Evolutionary conservation across 305 asterid genomes (phyloP).

Genomic region (Fraxinus floribunda): DNA sequence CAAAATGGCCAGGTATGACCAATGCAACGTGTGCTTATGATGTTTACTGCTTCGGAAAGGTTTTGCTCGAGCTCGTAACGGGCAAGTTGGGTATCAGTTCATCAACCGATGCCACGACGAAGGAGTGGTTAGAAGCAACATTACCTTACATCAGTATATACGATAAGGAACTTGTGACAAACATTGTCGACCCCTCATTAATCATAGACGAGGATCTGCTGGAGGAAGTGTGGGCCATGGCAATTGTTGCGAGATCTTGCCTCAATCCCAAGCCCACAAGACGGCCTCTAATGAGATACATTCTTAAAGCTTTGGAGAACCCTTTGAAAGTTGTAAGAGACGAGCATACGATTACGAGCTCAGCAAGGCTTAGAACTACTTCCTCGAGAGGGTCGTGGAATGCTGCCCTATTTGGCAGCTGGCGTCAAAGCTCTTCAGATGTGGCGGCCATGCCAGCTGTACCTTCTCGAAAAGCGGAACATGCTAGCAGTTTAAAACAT

Average conservation of each 20-base stretch:
- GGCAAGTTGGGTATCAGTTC: slow-evolving; percentile 12
- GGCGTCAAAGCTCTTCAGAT: slow-evolving; percentile 13
- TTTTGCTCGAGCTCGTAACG: slow-evolving; percentile 22
- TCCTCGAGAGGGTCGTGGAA: neutral
- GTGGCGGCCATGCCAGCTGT: slow-evolving; percentile 36
- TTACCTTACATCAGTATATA: slow-evolving; percentile 15
- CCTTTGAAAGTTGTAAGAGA: neutral
- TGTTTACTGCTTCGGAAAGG: slow-evolving; percentile 28
- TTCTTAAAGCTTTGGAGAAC: slow-evolving; percentile 9
- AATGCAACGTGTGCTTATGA: slow-evolving; percentile 27
- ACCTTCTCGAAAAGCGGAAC: slow-evolving; percentile 42
- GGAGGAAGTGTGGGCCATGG: slow-evolving; percentile 18
- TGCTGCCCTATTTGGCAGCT: neutral
- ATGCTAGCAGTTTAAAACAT: slow-evolving; percentile 57
- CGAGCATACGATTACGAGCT: neutral
- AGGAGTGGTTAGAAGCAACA: neutral
- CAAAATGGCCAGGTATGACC: slow-evolving; percentile 48
- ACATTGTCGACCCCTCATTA: slow-evolving; percentile 18
- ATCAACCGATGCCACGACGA: neutral
- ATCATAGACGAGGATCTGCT: slow-evolving; percentile 13
- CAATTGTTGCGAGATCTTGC: slow-evolving; percentile 24
- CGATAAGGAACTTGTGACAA: neutral
- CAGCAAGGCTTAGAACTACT: neutral
- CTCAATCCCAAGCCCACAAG: slow-evolving; percentile 15
- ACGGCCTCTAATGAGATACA: slow-evolving; percentile 14